A percentile compares a stretch with the other conserved stretches of the same genome.
Conservation (phyloP, 345 rosid genomes). For the Passiflora organensis region DNA sequence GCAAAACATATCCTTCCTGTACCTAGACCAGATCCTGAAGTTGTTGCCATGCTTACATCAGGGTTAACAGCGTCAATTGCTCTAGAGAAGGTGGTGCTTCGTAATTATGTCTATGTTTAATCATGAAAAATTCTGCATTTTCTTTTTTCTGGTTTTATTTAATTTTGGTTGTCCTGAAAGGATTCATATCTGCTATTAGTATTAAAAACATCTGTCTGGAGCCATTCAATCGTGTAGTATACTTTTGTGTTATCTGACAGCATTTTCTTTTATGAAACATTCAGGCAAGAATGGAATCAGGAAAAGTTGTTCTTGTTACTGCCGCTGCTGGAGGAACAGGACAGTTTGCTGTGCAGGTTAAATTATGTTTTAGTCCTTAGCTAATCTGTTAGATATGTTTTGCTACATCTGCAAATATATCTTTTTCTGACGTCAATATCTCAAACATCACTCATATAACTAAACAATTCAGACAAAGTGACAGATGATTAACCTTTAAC, state of each 20-base stretch:
- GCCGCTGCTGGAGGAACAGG: slow-evolving; percentile 99
- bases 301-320: slow-evolving; percentile 78
- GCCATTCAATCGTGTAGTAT: neutral
- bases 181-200: neutral
- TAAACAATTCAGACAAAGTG: no score
- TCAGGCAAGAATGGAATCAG: slow-evolving; percentile 84
- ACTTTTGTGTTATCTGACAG: slow-evolving; percentile 12
- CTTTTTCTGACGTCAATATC: no score
- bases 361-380: neutral
- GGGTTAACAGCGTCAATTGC: slow-evolving; percentile 95
- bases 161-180: neutral
- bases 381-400: no score
- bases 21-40: slow-evolving; percentile 92
- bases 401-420: no score
- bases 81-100: slow-evolving; percentile 63
- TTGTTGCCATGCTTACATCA: slow-evolving; percentile 98
- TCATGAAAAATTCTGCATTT: neutral
- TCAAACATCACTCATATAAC: no score
- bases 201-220: neutral
- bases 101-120: neutral
- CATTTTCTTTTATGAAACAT: slow-evolving; percentile 15
- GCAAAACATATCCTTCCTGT: slow-evolving; percentile 79
- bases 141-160: neutral
- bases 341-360: slow-evolving; percentile 96
- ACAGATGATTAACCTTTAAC: no score